These are phyloP conservation scores for Diospyros kaki DNA, from an alignment of 148 eudicot species.

Conservation along the genomic window DNA sequence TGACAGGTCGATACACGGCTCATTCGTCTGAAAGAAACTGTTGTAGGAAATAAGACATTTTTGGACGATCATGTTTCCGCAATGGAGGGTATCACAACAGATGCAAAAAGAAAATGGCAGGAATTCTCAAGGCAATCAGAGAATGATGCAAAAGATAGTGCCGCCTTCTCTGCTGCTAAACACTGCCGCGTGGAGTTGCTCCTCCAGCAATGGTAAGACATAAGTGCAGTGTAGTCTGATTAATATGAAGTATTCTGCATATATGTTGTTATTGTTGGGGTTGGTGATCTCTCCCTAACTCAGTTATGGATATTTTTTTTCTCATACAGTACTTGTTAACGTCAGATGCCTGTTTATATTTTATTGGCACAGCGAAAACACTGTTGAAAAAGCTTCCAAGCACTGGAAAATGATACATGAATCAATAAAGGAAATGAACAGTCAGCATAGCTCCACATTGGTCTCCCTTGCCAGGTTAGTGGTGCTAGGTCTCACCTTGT, in stretches of 20 bases:
- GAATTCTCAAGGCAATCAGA: conserved; percentile 66
- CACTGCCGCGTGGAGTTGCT: conserved; percentile 93
- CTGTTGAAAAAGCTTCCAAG: conserved; percentile 61
- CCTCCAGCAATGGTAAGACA: conserved; percentile 65
- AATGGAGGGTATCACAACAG: conserved; percentile 65
- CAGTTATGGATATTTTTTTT: neutral
- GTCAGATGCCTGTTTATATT: neutral
- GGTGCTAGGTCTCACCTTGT: neutral
- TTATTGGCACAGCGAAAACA: conserved; percentile 45
- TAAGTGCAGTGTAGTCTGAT: neutral
- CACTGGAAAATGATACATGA: conserved; percentile 60
- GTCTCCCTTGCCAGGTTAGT: conserved; percentile 61
- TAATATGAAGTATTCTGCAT: neutral
- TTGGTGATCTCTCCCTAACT: neutral
- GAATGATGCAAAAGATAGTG: conserved; percentile 53
- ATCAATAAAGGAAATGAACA: conserved; percentile 57
- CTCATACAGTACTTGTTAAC: neutral
- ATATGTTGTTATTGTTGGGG: neutral
- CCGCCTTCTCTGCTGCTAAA: conserved; percentile 87
- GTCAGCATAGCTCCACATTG: conserved; percentile 45
- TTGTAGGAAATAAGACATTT: conserved; percentile 51
- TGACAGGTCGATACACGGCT: conserved; percentile 76
- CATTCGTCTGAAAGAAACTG: conserved; percentile 50
- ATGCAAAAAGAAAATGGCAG: conserved; percentile 94
- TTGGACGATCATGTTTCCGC: conserved; percentile 74